Base-by-base conservation (phyloP, 2,329 filamentous ascomycete genomes). In the Plenodomus lindquistii region DNA sequence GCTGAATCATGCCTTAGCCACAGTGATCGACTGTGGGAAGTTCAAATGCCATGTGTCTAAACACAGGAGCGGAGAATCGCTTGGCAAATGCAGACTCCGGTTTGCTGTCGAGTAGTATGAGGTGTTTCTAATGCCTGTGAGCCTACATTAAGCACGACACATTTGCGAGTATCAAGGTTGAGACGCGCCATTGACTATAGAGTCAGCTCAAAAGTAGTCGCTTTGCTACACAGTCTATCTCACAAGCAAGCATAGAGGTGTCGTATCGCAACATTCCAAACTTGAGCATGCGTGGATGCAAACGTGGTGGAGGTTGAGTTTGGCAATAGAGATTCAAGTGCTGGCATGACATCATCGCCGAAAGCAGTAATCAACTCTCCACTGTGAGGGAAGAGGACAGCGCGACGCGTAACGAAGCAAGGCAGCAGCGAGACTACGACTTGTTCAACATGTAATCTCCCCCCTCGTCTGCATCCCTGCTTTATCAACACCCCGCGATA, bases 291-390 rank as follows among this genome's bases (percentile, higher is more conserved):
- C 22, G 11, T 15, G 27, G 11, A 8, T 13, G 11, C 27, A 31
- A 13, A 31, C 27, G 27, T 31, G 6, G 22, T 24, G 6, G 22
- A 6, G 10, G 27, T 31, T 13, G 11, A 11, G 11, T 24, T 31
- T 4, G 11, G 9, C 6, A 31, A 8, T 31, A 31, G 27, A 31
- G 27, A 11, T 47, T 46, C 61, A 62, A 55, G 61, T 59, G 55
- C 38, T 16, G 31, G 3, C 24, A 29, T 67, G 63, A 66, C 64
- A 62, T 67, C 64, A 67, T 63, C 31, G 48, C 61, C 58, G 38
- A 50, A 62, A 57, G 36, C 50, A 44, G 61, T 40, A 62, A 57
- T 40, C 43, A 61, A 47, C 52, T 61, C 42, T 46, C 37, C 27
- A 37, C 47, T 9, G 41, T 37, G 22, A 18, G 21, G 36, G 39